These are phyloP conservation scores for Lasiosphaeris hirsuta DNA, from an alignment of 495 filamentous ascomycete genomes.

Conservation along the genomic window DNA sequence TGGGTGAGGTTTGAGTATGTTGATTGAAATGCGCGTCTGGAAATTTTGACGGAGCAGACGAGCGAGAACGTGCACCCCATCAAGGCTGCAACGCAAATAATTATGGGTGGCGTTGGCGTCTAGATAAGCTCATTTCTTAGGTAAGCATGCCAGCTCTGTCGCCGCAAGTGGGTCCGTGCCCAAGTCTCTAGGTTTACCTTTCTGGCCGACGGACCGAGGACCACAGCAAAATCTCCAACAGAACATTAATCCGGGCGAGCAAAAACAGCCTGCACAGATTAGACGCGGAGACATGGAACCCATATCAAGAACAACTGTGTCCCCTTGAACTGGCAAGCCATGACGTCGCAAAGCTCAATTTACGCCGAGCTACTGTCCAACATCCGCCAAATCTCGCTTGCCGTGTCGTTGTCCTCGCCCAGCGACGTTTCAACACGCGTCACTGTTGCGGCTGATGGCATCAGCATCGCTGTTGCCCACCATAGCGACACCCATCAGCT, in stretches of 20 bases:
- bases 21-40: neutral
- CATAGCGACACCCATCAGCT: slow-evolving; percentile 53
- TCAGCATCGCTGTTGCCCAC: slow-evolving; percentile 51
- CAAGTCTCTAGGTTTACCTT: neutral
- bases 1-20: neutral
- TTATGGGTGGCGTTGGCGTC: slow-evolving; percentile 14
- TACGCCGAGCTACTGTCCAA: slow-evolving; percentile 88
- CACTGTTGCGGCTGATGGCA: slow-evolving; percentile 47
- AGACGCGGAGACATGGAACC: neutral
- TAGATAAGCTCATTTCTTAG: slow-evolving; percentile 8
- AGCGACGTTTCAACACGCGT: slow-evolving; percentile 45
- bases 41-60: slow-evolving; percentile 13
- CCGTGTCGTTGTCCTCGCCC: slow-evolving; percentile 58
- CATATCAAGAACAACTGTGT: neutral
- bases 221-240: too few relatives aligned
- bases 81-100: slow-evolving; percentile 8
- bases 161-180: neutral
- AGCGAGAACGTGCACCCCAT: slow-evolving; percentile 1
- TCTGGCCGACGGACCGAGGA: too few relatives aligned
- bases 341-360: slow-evolving; percentile 37
- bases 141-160: slow-evolving; percentile 8
- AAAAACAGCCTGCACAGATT: too few relatives aligned
- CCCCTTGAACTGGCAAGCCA: neutral
- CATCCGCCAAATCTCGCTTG: slow-evolving; percentile 78
- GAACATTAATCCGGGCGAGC: too few relatives aligned